phyloP scores from a whole-genome alignment of 208 protist genomes.

The Phytomonas francai region DNA sequence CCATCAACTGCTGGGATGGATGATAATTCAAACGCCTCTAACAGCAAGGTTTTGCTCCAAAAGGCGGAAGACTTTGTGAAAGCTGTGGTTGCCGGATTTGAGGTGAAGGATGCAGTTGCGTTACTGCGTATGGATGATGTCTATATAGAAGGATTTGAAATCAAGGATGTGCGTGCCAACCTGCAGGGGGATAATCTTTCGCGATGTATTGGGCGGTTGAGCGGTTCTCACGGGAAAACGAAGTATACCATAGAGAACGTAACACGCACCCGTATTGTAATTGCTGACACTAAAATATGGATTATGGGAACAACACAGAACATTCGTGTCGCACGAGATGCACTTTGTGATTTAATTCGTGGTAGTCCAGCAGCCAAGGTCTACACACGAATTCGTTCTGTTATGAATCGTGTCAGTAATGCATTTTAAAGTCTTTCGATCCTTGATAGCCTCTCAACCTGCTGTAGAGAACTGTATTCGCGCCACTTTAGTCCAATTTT shows the following conservation, averaged over 20 bases:
- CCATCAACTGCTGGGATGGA: conserved; percentile 64
- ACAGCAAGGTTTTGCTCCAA: conserved; percentile 85
- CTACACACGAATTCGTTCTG: conserved; percentile 93
- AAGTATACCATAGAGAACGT: conserved; percentile 99
- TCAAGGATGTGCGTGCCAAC: conserved; percentile 95
- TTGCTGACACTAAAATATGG: conserved; percentile 98
- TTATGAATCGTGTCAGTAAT: conserved; percentile 94
- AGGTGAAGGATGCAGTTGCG: conserved; percentile 97
- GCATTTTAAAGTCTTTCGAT: conserved; percentile 61
- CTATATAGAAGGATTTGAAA: conserved; percentile 99
- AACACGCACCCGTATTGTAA: conserved; percentile 98
- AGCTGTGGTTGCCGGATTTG: conserved; percentile 96
- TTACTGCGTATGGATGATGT: conserved; percentile 99
- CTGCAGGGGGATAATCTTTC: conserved; percentile 90
- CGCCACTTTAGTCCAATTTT: neutral
- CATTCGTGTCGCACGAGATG: conserved; percentile 96
- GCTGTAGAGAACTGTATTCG: neutral
- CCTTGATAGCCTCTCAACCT: neutral
- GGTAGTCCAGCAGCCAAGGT: conserved; percentile 95
- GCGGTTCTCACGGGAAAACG: conserved; percentile 98
- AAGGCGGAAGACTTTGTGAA: conserved; percentile 98
- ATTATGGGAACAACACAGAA: conserved; percentile 98
- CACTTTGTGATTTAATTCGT: conserved; percentile 97
- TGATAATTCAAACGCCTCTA: conserved; percentile 16
- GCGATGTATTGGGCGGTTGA: conserved; percentile 99